These are phyloP conservation scores for Didymella exigua DNA, from an alignment of 2,329 filamentous ascomycete species.

Conservation along the genomic window DNA sequence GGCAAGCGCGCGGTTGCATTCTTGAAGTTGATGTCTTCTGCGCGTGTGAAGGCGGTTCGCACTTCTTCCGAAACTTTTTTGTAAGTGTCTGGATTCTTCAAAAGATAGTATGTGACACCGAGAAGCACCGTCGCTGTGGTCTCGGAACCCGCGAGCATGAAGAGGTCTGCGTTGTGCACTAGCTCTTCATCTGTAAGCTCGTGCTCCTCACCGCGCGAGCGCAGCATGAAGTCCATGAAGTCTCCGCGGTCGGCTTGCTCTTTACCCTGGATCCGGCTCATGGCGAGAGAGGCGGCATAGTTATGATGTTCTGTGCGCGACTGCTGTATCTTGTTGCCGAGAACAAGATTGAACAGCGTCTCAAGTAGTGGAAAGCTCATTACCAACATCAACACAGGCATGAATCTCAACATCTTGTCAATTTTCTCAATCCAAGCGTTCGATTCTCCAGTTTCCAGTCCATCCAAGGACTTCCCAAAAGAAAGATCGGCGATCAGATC, in stretches of 20 bases:
- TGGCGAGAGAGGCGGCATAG: constrained; percentile 12
- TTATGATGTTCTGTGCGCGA: constrained; percentile 13
- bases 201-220: constrained; percentile 11
- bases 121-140: constrained; percentile 30
- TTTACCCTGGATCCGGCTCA: constrained; percentile 14
- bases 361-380: constrained; percentile 11
- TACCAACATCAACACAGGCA: constrained; percentile 11
- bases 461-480: constrained; percentile 31
- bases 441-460: constrained; percentile 15
- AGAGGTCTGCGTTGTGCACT: constrained; percentile 15
- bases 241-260: constrained; percentile 12
- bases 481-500: constrained; percentile 34
- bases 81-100: constrained; percentile 17
- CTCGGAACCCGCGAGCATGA: constrained; percentile 31
- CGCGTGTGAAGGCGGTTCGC: constrained; percentile 17
- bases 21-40: constrained; percentile 25
- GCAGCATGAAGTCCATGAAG: constrained; percentile 19
- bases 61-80: constrained; percentile 21
- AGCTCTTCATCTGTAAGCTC: constrained; percentile 14
- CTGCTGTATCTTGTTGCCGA: constrained; percentile 16
- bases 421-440: constrained; percentile 22
- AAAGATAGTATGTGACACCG: constrained; percentile 22
- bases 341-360: constrained; percentile 6
- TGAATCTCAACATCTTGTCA: constrained; percentile 12
- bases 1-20: constrained; percentile 3